These are phyloP conservation scores for Boletus subcaerulescens DNA, from an alignment of 768 basidiomycete genomes.

Conservation along the genomic window DNA sequence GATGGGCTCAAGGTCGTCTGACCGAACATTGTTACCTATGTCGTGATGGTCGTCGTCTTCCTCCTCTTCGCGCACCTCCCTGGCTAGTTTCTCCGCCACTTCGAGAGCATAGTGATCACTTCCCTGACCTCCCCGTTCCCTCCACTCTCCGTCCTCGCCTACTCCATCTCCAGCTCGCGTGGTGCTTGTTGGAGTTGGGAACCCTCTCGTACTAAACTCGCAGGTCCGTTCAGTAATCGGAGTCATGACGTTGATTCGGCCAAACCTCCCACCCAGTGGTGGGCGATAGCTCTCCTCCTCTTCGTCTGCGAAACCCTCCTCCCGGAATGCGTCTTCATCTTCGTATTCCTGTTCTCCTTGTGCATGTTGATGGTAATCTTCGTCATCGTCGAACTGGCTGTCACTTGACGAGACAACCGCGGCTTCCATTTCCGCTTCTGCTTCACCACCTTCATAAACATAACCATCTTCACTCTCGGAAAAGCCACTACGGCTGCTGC, in stretches of 20 bases:
- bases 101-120: conserved; percentile 44
- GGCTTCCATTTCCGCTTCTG: conserved; percentile 25
- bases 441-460: conserved; percentile 27
- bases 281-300: conserved; percentile 33
- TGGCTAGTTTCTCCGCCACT: conserved; percentile 58
- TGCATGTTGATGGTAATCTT: conserved; percentile 18
- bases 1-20: conserved; percentile 28
- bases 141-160: conserved; percentile 17
- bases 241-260: conserved; percentile 90
- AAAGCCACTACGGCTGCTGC: conserved; percentile 28
- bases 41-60: conserved; percentile 14
- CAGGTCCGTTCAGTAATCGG: conserved; percentile 94
- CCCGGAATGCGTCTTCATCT: conserved; percentile 26
- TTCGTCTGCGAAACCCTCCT: conserved; percentile 29
- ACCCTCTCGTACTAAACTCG: conserved; percentile 68
- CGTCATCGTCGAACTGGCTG: conserved; percentile 32
- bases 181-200: conserved; percentile 40
- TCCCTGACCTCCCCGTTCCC: conserved; percentile 29
- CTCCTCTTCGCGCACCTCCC: conserved; percentile 36
- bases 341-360: conserved; percentile 12
- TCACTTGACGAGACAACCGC: conserved; percentile 29
- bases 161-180: conserved; percentile 43
- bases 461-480: conserved; percentile 37
- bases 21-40: conserved; percentile 6
- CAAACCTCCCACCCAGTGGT: conserved; percentile 74